Evolutionary conservation across 371 early-diverging fungal genomes (phyloP).

Genomic region (Neoconidiobolus thromboides): DNA sequence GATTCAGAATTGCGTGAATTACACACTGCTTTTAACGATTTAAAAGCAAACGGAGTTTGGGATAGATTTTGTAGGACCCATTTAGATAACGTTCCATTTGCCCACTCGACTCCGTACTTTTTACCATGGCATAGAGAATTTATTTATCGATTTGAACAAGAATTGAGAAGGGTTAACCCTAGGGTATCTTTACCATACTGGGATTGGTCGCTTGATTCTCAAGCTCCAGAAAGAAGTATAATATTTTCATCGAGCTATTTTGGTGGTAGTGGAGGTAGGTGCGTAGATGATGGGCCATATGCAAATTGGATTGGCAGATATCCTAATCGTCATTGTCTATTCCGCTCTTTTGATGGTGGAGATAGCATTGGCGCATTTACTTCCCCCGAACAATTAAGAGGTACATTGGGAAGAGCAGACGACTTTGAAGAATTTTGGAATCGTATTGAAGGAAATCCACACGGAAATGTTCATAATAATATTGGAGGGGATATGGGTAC

Average conservation of each 20-base stretch:
- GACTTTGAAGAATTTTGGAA: conserved; percentile 14
- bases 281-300: not conserved
- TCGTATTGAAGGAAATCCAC: conserved; percentile 19
- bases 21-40: not conserved
- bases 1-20: not conserved
- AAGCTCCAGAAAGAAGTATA: conserved; percentile 6
- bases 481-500: conserved; percentile 24
- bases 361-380: conserved; percentile 15
- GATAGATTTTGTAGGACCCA: conserved; percentile 1
- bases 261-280: conserved; percentile 3
- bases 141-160: conserved; percentile 6
- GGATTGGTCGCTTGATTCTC: conserved; percentile 9
- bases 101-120: conserved; percentile 6
- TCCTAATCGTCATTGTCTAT: conserved; percentile 12
- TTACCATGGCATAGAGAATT: conserved; percentile 8
- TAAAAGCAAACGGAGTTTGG: not conserved
- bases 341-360: conserved; percentile 14
- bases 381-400: conserved; percentile 15
- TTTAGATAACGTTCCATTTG: conserved; percentile 3
- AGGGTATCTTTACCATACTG: conserved; percentile 8
- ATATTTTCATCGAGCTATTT: conserved; percentile 5
- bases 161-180: not conserved
- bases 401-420: conserved; percentile 13
- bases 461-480: conserved; percentile 20
- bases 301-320: not conserved